Evolutionary conservation across 2,329 filamentous ascomycete genomes (phyloP), one percentile per base, ranked within the genome.

Genomic region (Verticillium nubilum): DNA sequence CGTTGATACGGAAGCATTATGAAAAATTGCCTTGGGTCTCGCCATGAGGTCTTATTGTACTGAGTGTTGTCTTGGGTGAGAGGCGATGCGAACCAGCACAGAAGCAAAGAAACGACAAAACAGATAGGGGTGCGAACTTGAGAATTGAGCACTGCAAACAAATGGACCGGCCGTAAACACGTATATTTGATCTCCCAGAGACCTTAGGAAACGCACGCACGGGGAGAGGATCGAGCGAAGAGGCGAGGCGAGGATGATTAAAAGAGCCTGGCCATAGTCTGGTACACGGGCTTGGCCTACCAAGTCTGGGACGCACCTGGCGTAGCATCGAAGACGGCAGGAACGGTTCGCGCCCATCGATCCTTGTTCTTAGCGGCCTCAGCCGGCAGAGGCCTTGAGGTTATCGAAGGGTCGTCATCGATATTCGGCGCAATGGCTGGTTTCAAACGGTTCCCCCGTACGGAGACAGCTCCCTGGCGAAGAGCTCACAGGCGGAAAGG

Each of bases 141-240:
- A 9, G 19, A 13, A 23, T 19, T 23, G 42, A 4, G 19, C 7
- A 50, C 42, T 50, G 42, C 35, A 47, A 56, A 57, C 60, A 47
- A 60, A 54, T 23, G 42, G 19, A 50, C 42, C 42, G 42, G 42
- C 42, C 42, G 42, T 50, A 50, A 50, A 50, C 42, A 50, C 33
- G n/a, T 59, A 33, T 62, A 52, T 55, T 53, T 27, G 42, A 60
- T 63, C 62, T 64, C 55, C 54, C 62, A 58, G 62, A 64, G 62
- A 64, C 61, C 61, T 60, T 56, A 52, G 57, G 35, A 59, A 52
- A 50, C 47, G 47, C 56, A 50, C 42, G 19, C 42, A 25, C 42
- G 42, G 42, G 42, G n/a, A 50, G 19, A 23, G 19, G 42, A 23
- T n/a, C 7, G 42, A 50, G 42, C 42, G 19, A 23, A 12, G 42